These are phyloP conservation scores for Trichophyton equinum DNA, from an alignment of 2,329 filamentous ascomycete genomes.

Conservation along the genomic window DNA sequence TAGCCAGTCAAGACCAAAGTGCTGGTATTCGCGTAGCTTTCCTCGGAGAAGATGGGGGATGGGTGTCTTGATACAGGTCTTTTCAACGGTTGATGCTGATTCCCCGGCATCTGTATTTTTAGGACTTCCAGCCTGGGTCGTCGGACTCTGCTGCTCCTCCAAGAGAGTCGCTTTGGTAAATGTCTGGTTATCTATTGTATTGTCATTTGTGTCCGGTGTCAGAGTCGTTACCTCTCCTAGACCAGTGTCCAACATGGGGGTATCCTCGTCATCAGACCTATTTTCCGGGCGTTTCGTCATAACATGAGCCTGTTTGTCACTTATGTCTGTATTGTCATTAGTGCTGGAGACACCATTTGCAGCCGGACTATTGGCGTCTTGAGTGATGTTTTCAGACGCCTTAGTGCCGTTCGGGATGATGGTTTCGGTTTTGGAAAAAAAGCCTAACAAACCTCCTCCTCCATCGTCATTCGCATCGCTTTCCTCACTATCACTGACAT, in stretches of 20 bases:
- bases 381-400: conserved; percentile 26
- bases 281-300: conserved; percentile 16
- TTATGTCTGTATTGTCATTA: conserved; percentile 21
- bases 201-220: background rate
- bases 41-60: conserved; percentile 76
- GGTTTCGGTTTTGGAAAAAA: conserved; percentile 36
- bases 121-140: background rate
- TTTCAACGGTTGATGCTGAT: background rate
- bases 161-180: background rate
- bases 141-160: background rate
- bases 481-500: conserved; percentile 37
- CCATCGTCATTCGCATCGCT: conserved; percentile 37
- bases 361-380: conserved; percentile 16
- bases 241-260: background rate
- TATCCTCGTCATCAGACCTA: background rate
- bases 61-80: conserved; percentile 45
- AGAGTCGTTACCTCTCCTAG: background rate
- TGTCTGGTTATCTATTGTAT: background rate
- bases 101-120: background rate
- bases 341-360: conserved; percentile 12
- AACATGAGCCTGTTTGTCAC: conserved; percentile 26
- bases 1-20: conserved; percentile 94
- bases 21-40: conserved; percentile 87
- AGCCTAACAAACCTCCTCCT: conserved; percentile 34
- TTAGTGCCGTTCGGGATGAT: conserved; percentile 7